phyloP scores from a whole-genome alignment of 441 rosid species.

The Pelargonium australe region DNA sequence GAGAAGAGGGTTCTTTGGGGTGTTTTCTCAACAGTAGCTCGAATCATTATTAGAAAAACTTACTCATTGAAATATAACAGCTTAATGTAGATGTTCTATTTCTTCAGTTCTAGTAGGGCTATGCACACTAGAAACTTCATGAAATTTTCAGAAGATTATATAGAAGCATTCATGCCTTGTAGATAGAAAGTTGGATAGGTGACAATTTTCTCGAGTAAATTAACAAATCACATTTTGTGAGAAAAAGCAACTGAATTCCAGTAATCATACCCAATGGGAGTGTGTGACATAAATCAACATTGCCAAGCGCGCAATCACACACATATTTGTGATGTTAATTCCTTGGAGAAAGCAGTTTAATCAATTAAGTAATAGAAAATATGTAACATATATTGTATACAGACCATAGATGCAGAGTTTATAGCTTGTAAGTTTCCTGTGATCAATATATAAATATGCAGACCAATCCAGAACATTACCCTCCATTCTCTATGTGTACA shows the following conservation, averaged over 20 bases:
- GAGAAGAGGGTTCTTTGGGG: too few relatives aligned
- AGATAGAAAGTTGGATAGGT: too few relatives aligned
- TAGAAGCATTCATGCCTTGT: too few relatives aligned
- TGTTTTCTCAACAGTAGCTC: too few relatives aligned
- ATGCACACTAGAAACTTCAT: background rate
- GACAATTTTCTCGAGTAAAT: too few relatives aligned
- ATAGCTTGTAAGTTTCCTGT: background rate
- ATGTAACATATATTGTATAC: slow-evolving; percentile 1
- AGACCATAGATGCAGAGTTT: background rate
- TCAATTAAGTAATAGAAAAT: background rate
- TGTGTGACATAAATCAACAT: too few relatives aligned
- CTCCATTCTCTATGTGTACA: slow-evolving; percentile 48
- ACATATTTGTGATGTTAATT: too few relatives aligned
- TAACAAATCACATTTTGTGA: too few relatives aligned
- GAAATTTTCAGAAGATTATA: too few relatives aligned
- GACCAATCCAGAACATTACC: slow-evolving; percentile 40
- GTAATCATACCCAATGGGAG: too few relatives aligned
- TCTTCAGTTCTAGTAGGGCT: background rate
- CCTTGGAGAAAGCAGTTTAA: background rate
- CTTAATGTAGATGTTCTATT: background rate
- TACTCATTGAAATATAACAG: slow-evolving; percentile 3
- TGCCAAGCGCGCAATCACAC: too few relatives aligned
- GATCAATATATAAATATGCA: slow-evolving; percentile 13
- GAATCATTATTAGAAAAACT: background rate
- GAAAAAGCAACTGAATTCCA: too few relatives aligned